phyloP scores from a whole-genome alignment of 805 yeast genomes.

The Yamadazyma kitorensis region DNA sequence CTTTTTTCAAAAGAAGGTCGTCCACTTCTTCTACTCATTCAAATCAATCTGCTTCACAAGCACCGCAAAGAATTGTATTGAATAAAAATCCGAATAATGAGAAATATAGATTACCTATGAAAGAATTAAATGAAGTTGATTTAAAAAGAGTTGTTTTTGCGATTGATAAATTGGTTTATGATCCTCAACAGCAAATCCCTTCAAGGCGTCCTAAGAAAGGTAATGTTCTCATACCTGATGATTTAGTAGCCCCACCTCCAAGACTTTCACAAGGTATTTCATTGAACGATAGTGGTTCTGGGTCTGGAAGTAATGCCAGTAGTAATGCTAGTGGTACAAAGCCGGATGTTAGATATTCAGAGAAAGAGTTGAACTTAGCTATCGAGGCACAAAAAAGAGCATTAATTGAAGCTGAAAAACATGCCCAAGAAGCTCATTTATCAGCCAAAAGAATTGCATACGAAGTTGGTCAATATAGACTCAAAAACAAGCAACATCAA shows the following conservation, averaged over 20 bases:
- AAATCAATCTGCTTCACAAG: slow-evolving; percentile 1
- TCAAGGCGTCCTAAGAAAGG: slow-evolving; percentile 54
- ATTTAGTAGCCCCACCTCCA: slow-evolving; percentile 59
- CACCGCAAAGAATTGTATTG: slow-evolving; percentile 29
- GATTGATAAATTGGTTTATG: slow-evolving; percentile 64
- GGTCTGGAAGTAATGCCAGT: slow-evolving; percentile 7
- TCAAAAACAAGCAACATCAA: slow-evolving; percentile 3
- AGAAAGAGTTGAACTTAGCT: slow-evolving; percentile 53
- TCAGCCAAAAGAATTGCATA: slow-evolving; percentile 68
- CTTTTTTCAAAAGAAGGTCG: slow-evolving; percentile 15
- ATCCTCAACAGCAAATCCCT: slow-evolving; percentile 73
- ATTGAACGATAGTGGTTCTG: slow-evolving; percentile 35
- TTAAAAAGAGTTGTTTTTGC: slow-evolving; percentile 76
- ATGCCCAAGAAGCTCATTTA: slow-evolving; percentile 72
- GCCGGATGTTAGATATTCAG: slow-evolving; percentile 28
- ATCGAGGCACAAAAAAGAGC: slow-evolving; percentile 56
- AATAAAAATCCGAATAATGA: slow-evolving; percentile 45
- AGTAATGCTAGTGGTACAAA: slow-evolving; percentile 25
- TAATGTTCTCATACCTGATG: slow-evolving; percentile 59
- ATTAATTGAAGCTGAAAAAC: slow-evolving; percentile 60
- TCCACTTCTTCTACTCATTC: slow-evolving; percentile 12
- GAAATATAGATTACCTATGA: slow-evolving; percentile 25
- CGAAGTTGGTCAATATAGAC: slow-evolving; percentile 54
- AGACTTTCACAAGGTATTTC: slow-evolving; percentile 69
- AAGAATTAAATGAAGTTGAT: slow-evolving; percentile 27